Base-by-base conservation (phyloP, 1,284 basidiomycete genomes). In the Trichosporon sp. region DNA sequence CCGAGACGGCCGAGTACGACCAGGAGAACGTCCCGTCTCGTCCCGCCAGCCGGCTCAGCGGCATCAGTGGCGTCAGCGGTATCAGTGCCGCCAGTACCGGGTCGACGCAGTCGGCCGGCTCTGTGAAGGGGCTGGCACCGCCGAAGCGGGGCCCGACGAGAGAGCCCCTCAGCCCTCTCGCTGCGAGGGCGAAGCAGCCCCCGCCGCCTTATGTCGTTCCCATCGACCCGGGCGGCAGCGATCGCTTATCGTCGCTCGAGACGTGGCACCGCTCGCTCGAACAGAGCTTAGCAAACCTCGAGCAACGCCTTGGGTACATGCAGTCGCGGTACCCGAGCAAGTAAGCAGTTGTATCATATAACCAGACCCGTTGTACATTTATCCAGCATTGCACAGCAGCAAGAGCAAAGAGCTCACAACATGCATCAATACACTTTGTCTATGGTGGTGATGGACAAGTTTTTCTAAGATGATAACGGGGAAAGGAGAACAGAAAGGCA, bases 211-310 rank as follows among this genome's bases (percentile, higher is more conserved):
- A 35, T 31, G 31, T 35, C 4, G 19, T 46, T 12, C 63, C 68
- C 1, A 48, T 46, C 14, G 31, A 48, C 10, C 68, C 38, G 11
- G 37, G 43, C 2, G 68, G 65, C 1, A 54, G 35, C 6, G 51
- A 54, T 11, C 51, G 65, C 32, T 40, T 70, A 8, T 40, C 40
- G 12, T n/a, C 63, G 8, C 68, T 73, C 46, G 67, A 73, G 51
- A 56, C 54, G 4, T 75, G 74, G 74, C 74, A 75, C 43, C 40
- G 59, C n/a, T 51, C 61, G 1, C 68, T 75, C 11, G 66, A 71
- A 14, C 48, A 56, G 16, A 46, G 64, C 40, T 65, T 65, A 40
- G 40, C 21, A 2, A 65, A 65, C 40, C 64, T 65, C 12, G 64
- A 65, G 19, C 32, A 40, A n/a, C 64, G 64, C 38, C 40, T 65